Conservation (phyloP, 768 basidiomycete genomes). For the Porphyrellus cyaneotinctus region DNA sequence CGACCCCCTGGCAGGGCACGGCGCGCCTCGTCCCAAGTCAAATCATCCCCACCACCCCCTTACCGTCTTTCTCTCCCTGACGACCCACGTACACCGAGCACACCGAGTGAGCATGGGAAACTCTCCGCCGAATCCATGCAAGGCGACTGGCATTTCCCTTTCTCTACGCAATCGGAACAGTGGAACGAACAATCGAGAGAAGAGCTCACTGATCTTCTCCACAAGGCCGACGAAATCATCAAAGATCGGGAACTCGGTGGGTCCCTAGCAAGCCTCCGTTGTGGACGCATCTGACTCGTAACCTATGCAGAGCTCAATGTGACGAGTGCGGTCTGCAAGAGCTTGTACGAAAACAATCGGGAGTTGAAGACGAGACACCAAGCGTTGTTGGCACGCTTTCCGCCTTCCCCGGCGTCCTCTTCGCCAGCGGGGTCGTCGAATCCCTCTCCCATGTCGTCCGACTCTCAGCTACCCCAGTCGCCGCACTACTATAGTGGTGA, state of each 20-base stretch:
- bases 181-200: constrained; percentile 71
- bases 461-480: constrained; percentile 31
- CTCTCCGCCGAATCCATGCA: constrained; percentile 27
- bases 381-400: constrained; percentile 62
- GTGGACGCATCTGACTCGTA: constrained; percentile 23
- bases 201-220: constrained; percentile 64
- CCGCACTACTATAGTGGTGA: constrained; percentile 31
- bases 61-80: constrained; percentile 42
- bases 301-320: constrained; percentile 50
- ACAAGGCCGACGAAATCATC: constrained; percentile 72
- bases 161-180: constrained; percentile 35
- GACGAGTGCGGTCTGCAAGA: constrained; percentile 67
- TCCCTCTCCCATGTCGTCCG: constrained; percentile 26
- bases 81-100: constrained; percentile 25
- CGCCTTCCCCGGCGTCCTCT: constrained; percentile 39
- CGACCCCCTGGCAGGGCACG: constrained; percentile 67
- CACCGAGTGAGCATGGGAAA: constrained; percentile 31
- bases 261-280: constrained; percentile 18
- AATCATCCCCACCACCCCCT: constrained; percentile 50
- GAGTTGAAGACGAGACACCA: constrained; percentile 69
- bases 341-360: constrained; percentile 63
- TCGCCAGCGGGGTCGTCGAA: constrained; percentile 25
- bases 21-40: constrained; percentile 38
- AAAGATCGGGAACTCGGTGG: constrained; percentile 72
- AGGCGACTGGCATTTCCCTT: constrained; percentile 14